These are phyloP conservation scores for Alternaria conjuncta DNA, from an alignment of 2,329 filamentous ascomycete genomes.

Conservation along the genomic window DNA sequence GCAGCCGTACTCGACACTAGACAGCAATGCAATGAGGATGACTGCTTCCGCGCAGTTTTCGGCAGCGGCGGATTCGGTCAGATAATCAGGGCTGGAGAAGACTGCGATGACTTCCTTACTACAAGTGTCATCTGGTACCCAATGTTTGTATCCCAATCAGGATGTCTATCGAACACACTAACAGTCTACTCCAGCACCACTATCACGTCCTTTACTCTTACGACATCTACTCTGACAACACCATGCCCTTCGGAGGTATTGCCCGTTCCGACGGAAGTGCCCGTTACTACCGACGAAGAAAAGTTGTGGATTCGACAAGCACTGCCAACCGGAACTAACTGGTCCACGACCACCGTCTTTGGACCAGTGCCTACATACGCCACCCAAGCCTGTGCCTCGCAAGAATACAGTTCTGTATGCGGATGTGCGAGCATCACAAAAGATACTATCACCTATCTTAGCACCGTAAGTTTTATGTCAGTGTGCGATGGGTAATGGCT, in stretches of 20 bases:
- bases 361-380: slow-evolving; percentile 33
- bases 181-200: slow-evolving; percentile 8
- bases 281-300: neutral
- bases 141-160: slow-evolving; percentile 19
- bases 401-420: slow-evolving; percentile 36
- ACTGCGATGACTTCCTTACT: slow-evolving; percentile 35
- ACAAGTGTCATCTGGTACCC: slow-evolving; percentile 33
- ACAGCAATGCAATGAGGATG: slow-evolving; percentile 28
- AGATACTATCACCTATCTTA: slow-evolving; percentile 19
- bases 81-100: slow-evolving; percentile 16
- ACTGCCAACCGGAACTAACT: slow-evolving; percentile 9
- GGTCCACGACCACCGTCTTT: slow-evolving; percentile 20
- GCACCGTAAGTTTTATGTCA: slow-evolving; percentile 23
- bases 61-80: slow-evolving; percentile 20
- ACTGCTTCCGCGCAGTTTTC: slow-evolving; percentile 37
- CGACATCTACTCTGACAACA: slow-evolving; percentile 12
- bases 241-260: slow-evolving; percentile 9
- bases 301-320: slow-evolving; percentile 13
- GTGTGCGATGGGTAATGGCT: neutral
- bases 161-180: neutral
- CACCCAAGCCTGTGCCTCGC: slow-evolving; percentile 19
- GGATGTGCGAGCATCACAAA: slow-evolving; percentile 29
- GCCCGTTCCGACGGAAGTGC: neutral
- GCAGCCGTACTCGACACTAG: slow-evolving; percentile 25
- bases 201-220: slow-evolving; percentile 12